Percentiles rank a stretch among this genome's conserved stretches.
These are phyloP conservation scores for Kregervanrija pseudodelftensis DNA, from an alignment of 805 yeast genomes.

Conservation along the genomic window DNA sequence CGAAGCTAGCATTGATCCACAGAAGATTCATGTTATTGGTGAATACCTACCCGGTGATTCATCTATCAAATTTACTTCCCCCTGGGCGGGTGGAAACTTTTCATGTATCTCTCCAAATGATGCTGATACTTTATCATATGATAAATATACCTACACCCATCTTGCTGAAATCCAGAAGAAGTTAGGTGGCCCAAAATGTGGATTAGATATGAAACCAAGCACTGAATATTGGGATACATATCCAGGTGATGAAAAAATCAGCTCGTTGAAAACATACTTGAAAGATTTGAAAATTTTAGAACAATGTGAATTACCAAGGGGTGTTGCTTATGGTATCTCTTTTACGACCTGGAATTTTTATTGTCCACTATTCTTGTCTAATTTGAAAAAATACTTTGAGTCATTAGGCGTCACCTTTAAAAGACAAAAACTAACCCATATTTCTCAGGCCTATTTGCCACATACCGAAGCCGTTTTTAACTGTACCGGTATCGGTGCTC, in stretches of 20 bases:
- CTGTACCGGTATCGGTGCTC: conserved; percentile 70
- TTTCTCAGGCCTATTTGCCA: conserved; percentile 43
- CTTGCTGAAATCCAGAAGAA: conserved; percentile 33
- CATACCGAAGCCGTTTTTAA: conserved; percentile 50
- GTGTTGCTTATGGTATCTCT: conserved; percentile 46
- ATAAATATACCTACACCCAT: conserved; percentile 48
- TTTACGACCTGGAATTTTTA: conserved; percentile 64
- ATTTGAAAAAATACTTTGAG: conserved; percentile 37
- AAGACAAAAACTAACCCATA: conserved; percentile 40
- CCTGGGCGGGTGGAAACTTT: conserved; percentile 70
- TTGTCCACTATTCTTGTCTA: conserved; percentile 53
- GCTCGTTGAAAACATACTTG: conserved; percentile 41
- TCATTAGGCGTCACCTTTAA: conserved; percentile 43
- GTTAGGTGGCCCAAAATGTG: conserved; percentile 45
- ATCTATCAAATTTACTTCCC: conserved; percentile 66
- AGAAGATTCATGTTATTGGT: conserved; percentile 49
- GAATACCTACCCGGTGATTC: conserved; percentile 73
- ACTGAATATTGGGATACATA: conserved; percentile 49
- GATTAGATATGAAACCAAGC: conserved; percentile 45
- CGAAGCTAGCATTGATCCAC: conserved; percentile 30
- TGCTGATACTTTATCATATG: conserved; percentile 39
- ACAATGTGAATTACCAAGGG: conserved; percentile 37
- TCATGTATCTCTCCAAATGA: conserved; percentile 55
- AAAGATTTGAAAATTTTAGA: conserved; percentile 37
- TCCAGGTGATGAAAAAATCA: conserved; percentile 41